These are phyloP conservation scores for Coccinonectria pachysandricola DNA, from an alignment of 2,329 filamentous ascomycete species.

Conservation along the genomic window DNA sequence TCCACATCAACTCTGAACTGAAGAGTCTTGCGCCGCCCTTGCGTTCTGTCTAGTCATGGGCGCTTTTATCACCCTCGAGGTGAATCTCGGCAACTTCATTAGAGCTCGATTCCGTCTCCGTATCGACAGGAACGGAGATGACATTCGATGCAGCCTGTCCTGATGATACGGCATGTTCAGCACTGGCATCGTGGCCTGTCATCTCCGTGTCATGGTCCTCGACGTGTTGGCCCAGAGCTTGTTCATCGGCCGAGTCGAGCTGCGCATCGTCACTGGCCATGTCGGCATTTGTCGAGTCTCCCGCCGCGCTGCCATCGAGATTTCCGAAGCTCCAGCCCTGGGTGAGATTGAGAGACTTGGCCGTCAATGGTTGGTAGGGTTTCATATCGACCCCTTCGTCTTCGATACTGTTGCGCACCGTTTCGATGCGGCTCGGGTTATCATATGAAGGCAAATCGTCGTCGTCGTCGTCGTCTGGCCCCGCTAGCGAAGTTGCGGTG, in stretches of 20 bases:
- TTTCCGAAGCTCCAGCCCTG: constrained; percentile 38
- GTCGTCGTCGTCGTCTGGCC: constrained; percentile 16
- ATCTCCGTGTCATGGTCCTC: constrained; percentile 23
- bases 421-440: constrained; percentile 10
- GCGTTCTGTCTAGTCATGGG: no score
- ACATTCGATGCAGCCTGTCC: no score
- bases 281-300: constrained; percentile 25
- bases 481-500: constrained; percentile 18
- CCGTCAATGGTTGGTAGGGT: constrained; percentile 18
- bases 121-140: constrained; percentile 29
- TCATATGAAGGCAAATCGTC: constrained; percentile 26
- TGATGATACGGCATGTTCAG: constrained; percentile 4
- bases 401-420: constrained; percentile 35
- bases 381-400: constrained; percentile 37
- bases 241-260: constrained; percentile 29
- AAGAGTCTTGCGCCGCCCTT: no score
- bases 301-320: constrained; percentile 22
- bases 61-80: constrained; percentile 29
- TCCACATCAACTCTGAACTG: no score
- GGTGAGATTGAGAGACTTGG: constrained; percentile 23
- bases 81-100: constrained; percentile 41
- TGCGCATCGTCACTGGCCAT: constrained; percentile 35
- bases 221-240: constrained; percentile 11
- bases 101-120: constrained; percentile 26
- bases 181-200: constrained; percentile 15